Evolutionary conservation across 2,329 filamentous ascomycete species (phyloP).

Genomic region (Pseudogymnoascus sp.): DNA sequence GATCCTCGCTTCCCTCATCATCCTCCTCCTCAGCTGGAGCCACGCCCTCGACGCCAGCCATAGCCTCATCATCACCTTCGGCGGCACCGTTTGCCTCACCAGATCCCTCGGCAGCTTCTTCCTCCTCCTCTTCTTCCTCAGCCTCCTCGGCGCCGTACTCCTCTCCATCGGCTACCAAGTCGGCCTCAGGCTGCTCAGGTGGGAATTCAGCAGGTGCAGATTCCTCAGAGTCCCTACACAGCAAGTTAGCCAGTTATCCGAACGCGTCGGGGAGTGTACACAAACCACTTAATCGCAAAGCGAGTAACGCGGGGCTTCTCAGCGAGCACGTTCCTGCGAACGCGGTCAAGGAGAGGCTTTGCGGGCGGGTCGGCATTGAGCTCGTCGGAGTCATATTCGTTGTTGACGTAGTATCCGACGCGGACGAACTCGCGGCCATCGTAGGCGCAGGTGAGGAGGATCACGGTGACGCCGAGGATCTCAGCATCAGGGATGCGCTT

Average conservation of each 20-base stretch:
- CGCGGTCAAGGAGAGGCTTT: conserved; percentile 87
- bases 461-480: conserved; percentile 93
- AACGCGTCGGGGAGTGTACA: conserved; percentile 14
- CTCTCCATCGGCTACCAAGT: conserved; percentile 74
- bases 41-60: conserved; percentile 59
- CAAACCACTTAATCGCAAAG: conserved; percentile 97
- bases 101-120: conserved; percentile 44
- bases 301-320: conserved; percentile 97
- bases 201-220: conserved; percentile 93
- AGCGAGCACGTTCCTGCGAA: conserved; percentile 83
- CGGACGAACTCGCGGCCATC: conserved; percentile 95
- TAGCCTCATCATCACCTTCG: conserved; percentile 61
- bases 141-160: conserved; percentile 87
- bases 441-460: conserved; percentile 92
- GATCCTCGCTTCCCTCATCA: conserved; percentile 69
- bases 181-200: conserved; percentile 94
- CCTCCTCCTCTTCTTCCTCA: conserved; percentile 63
- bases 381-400: conserved; percentile 92
- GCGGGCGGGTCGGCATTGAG: conserved; percentile 81
- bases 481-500: conserved; percentile 87
- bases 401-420: conserved; percentile 99
- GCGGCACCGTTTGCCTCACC: conserved; percentile 34
- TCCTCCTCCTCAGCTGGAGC: conserved; percentile 49
- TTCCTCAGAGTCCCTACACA: conserved; percentile 84
- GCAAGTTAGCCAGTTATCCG: neutral